A percentile compares a stretch with the other conserved stretches of the same genome.
phyloP scores from a whole-genome alignment of 805 yeast species.

The Saccharomycopsis sp. region DNA sequence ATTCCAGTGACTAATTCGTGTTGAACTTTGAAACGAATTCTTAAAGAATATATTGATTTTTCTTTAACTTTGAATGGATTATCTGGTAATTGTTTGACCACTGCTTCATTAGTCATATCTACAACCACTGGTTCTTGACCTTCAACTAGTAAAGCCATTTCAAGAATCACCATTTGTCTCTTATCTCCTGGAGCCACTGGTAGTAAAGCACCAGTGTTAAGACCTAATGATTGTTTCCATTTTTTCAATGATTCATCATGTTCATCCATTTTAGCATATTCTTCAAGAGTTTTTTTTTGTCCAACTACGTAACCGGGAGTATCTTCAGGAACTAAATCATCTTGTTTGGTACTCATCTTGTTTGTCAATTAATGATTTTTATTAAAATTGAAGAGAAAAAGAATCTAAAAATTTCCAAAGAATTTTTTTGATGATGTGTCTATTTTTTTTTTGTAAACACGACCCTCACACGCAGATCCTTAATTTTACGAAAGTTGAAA shows the following conservation, averaged over 20 bases:
- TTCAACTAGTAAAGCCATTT: conserved; percentile 61
- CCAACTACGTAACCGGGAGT: conserved; percentile 47
- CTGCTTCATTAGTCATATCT: conserved; percentile 46
- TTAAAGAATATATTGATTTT: conserved; percentile 60
- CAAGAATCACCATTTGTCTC: conserved; percentile 69
- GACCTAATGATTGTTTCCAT: conserved; percentile 86
- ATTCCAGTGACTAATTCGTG: conserved; percentile 88
- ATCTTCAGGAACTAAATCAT: conserved; percentile 53
- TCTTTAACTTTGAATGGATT: conserved; percentile 72
- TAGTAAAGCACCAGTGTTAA: conserved; percentile 45
- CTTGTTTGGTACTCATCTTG: conserved; percentile 26
- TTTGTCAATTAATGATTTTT: background rate
- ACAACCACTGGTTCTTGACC: conserved; percentile 61
- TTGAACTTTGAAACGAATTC: conserved; percentile 72
- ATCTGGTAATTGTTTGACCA: conserved; percentile 46
- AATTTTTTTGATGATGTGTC: background rate
- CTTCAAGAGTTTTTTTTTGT: conserved; percentile 67
- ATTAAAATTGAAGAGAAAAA: no score
- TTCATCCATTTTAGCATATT: conserved; percentile 74
- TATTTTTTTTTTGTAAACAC: no score
- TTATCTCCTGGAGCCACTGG: conserved; percentile 64
- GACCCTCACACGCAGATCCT: no score
- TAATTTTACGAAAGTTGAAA: no score
- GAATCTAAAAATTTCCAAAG: background rate
- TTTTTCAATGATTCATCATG: conserved; percentile 83